phyloP scores from a whole-genome alignment of 352 stramenopile genomes.

The Pythium rishiriense region DNA sequence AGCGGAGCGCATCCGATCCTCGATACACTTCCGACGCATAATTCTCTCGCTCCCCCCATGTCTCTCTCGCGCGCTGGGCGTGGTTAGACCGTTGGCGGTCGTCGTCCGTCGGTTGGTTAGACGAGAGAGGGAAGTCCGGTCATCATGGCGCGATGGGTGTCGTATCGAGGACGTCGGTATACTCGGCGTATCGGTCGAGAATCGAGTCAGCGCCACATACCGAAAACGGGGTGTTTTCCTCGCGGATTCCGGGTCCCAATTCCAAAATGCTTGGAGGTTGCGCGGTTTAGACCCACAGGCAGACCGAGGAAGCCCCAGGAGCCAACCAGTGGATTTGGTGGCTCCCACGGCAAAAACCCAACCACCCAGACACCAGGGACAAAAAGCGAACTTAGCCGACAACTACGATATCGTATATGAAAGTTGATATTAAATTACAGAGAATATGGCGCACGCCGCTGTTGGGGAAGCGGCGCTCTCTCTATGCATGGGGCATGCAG shows the following conservation, averaged over 20 bases:
- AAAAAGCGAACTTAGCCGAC: background rate
- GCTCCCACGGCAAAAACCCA: conserved; percentile 20
- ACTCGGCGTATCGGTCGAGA: background rate
- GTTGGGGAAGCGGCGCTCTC: background rate
- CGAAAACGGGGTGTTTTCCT: conserved; percentile 39
- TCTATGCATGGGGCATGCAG: conserved; percentile 1
- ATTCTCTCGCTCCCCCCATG: conserved; percentile 26
- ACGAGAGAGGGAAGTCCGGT: conserved; percentile 10
- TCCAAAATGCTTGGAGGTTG: conserved; percentile 56
- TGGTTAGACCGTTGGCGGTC: background rate
- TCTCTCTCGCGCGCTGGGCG: background rate
- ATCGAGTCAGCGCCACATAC: conserved; percentile 48
- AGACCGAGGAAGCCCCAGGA: background rate
- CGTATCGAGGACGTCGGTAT: conserved; percentile 26
- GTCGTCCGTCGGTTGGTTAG: background rate
- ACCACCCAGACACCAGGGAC: conserved; percentile 2
- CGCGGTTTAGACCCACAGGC: background rate
- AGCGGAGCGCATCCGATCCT: conserved; percentile 71
- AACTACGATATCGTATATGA: conserved; percentile 3
- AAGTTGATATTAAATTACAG: conserved; percentile 7
- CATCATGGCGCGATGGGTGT: background rate
- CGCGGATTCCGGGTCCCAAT: conserved; percentile 69
- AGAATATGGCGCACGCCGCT: conserved; percentile 7
- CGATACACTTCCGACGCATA: conserved; percentile 58
- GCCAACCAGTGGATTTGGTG: conserved; percentile 23